Percentiles rank a stretch among this genome's conserved stretches.
Conservation (phyloP, 495 filamentous ascomycete genomes). For the Penicillium antarcticum region DNA sequence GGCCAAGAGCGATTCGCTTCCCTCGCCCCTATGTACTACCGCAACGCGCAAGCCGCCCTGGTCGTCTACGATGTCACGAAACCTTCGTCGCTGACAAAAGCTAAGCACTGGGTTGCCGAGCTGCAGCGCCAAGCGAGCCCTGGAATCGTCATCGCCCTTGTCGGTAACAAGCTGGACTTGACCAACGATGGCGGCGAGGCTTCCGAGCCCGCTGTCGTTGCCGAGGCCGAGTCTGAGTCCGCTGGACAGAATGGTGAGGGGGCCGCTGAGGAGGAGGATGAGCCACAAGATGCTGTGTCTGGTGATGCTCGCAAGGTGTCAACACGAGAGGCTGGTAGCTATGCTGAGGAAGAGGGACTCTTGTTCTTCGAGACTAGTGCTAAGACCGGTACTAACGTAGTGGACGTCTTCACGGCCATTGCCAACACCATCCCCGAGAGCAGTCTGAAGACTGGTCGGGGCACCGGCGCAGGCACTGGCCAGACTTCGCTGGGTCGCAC, state of each 20-base stretch:
- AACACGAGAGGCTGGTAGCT: constrained; percentile 82
- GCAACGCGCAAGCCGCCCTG: constrained; percentile 96
- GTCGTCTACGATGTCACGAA: constrained; percentile 99
- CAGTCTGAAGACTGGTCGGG: constrained; percentile 82
- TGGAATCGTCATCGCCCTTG: constrained; percentile 95
- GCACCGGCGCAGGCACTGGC: constrained; percentile 57
- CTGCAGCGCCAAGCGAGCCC: constrained; percentile 95
- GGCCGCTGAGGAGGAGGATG: constrained; percentile 46
- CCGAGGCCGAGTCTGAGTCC: constrained; percentile 24
- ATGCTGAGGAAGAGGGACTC: constrained; percentile 90
- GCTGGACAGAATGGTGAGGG: constrained; percentile 33
- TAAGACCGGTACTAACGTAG: constrained; percentile 90
- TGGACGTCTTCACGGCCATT: constrained; percentile 97
- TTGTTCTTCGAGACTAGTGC: constrained; percentile 98
- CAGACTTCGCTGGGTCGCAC: constrained; percentile 41
- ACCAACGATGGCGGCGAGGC: constrained; percentile 52
- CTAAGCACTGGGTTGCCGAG: constrained; percentile 98
- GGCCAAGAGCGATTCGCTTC: constrained; percentile 98
- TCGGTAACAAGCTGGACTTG: constrained; percentile 97
- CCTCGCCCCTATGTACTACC: constrained; percentile 99
- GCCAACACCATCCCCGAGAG: constrained; percentile 96
- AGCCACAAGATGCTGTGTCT: constrained; percentile 57
- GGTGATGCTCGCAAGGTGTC: constrained; percentile 82
- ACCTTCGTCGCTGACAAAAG: constrained; percentile 90
- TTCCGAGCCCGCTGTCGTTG: constrained; percentile 27